phyloP scores from a whole-genome alignment of 805 yeast genomes.

The Metschnikowia continentalis region DNA sequence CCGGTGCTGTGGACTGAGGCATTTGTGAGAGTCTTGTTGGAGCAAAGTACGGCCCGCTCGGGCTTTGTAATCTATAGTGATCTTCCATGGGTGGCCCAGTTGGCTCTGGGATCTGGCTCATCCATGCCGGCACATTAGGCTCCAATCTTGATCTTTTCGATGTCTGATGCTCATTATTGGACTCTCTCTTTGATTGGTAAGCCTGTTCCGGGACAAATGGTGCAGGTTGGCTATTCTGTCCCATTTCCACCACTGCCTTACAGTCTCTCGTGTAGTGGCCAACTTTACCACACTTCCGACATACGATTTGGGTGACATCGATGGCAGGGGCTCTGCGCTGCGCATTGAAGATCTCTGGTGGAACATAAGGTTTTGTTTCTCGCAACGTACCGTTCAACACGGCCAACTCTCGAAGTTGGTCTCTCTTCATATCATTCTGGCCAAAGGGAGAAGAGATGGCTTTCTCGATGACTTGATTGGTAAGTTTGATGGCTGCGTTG shows the following conservation, averaged over 20 bases:
- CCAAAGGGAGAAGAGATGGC: slow-evolving; percentile 91
- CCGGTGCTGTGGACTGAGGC: not conserved
- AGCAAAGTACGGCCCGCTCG: not conserved
- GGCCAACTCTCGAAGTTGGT: slow-evolving; percentile 88
- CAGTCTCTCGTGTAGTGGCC: slow-evolving; percentile 94
- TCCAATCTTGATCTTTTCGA: slow-evolving; percentile 2
- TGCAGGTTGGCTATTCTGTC: not conserved
- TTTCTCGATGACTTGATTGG: slow-evolving; percentile 71
- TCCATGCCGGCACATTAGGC: not conserved
- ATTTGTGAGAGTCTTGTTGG: not conserved
- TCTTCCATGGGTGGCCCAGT: not conserved
- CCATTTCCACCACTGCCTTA: slow-evolving; percentile 31
- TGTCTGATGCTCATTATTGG: not conserved
- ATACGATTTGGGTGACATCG: slow-evolving; percentile 54
- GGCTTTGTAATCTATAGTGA: not conserved
- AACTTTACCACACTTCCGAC: slow-evolving; percentile 71
- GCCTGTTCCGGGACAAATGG: not conserved
- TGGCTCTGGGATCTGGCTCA: not conserved
- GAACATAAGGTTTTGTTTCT: slow-evolving; percentile 60
- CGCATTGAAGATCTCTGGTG: slow-evolving; percentile 34
- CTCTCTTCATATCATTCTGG: slow-evolving; percentile 85
- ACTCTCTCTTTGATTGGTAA: not conserved
- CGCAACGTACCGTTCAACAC: slow-evolving; percentile 90
- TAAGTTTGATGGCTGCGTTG: slow-evolving; percentile 65
- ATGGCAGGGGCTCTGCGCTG: slow-evolving; percentile 27